Percentiles rank a stretch among this genome's conserved stretches.
Conservation (phyloP, 768 basidiomycete genomes). For the Mycena venus region DNA sequence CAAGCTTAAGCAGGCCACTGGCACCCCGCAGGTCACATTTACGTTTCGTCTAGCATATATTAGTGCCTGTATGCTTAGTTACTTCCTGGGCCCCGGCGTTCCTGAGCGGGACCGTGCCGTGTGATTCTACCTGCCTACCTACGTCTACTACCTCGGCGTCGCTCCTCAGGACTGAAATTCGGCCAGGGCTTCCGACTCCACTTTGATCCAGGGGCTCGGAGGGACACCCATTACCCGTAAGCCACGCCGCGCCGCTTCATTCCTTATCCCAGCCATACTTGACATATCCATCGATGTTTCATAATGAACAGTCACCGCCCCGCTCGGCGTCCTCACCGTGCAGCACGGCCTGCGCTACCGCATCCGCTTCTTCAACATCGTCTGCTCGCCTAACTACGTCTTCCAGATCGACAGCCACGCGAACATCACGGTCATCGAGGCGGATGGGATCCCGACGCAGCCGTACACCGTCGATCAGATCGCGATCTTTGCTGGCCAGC, state of each 20-base stretch:
- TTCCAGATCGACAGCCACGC: slow-evolving; percentile 47
- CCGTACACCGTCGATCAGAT: slow-evolving; percentile 3
- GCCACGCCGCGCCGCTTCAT: neutral
- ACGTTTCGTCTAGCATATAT: no score
- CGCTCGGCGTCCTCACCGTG: slow-evolving; percentile 18
- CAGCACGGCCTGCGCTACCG: slow-evolving; percentile 37
- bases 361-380: slow-evolving; percentile 45
- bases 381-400: slow-evolving; percentile 42
- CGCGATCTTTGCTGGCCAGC: slow-evolving; percentile 16
- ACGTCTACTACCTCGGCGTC: neutral
- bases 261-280: neutral
- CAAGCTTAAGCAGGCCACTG: slow-evolving; percentile 1
- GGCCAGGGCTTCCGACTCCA: slow-evolving; percentile 12
- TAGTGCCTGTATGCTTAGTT: no score
- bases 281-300: neutral
- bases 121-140: no score
- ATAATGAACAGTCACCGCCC: slow-evolving; percentile 3
- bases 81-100: no score
- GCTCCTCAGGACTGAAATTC: neutral
- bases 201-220: slow-evolving; percentile 26
- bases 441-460: slow-evolving; percentile 3
- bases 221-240: slow-evolving; percentile 1
- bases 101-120: no score
- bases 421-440: slow-evolving; percentile 12
- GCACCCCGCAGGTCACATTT: neutral